These are phyloP conservation scores for Wallacemonas rigidus DNA, from an alignment of 208 protist genomes.

Conservation along the genomic window DNA sequence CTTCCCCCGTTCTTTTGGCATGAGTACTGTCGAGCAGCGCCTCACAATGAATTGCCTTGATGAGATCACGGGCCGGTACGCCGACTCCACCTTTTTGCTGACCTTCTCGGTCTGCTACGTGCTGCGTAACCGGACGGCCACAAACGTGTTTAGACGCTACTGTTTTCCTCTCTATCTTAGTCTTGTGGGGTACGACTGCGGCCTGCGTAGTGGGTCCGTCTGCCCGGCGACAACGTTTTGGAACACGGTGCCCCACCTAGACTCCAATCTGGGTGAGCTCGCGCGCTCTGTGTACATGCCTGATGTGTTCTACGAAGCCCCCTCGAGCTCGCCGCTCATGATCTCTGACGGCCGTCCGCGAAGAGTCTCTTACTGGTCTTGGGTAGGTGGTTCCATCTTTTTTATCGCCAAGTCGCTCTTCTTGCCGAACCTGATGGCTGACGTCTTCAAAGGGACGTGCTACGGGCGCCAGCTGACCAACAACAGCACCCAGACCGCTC, in stretches of 20 bases:
- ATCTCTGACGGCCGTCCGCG: neutral
- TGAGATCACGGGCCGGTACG: conserved; percentile 77
- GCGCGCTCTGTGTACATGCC: conserved; percentile 63
- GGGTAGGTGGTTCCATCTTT: conserved; percentile 25
- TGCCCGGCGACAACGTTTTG: conserved; percentile 70
- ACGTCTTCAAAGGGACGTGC: conserved; percentile 55
- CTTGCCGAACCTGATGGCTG: conserved; percentile 35
- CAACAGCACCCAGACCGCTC: conserved; percentile 33
- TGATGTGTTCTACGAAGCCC: conserved; percentile 57
- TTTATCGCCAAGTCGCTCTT: conserved; percentile 49
- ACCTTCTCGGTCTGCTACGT: conserved; percentile 46
- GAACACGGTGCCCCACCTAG: conserved; percentile 67
- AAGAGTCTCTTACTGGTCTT: conserved; percentile 28
- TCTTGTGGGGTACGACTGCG: conserved; percentile 71
- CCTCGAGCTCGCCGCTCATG: neutral
- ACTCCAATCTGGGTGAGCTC: conserved; percentile 55
- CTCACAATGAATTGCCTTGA: conserved; percentile 78
- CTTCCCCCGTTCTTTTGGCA: conserved; percentile 19
- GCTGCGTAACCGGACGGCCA: conserved; percentile 36
- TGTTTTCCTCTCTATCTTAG: conserved; percentile 65
- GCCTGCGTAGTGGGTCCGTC: conserved; percentile 47
- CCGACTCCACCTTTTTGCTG: conserved; percentile 71
- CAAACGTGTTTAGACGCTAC: conserved; percentile 42
- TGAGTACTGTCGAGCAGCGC: conserved; percentile 60
- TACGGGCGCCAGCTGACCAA: conserved; percentile 32